A percentile compares a stretch with the other conserved stretches of the same genome.
phyloP scores from a whole-genome alignment of 2,329 filamentous ascomycete species.

The Mycogone perniciosa region DNA sequence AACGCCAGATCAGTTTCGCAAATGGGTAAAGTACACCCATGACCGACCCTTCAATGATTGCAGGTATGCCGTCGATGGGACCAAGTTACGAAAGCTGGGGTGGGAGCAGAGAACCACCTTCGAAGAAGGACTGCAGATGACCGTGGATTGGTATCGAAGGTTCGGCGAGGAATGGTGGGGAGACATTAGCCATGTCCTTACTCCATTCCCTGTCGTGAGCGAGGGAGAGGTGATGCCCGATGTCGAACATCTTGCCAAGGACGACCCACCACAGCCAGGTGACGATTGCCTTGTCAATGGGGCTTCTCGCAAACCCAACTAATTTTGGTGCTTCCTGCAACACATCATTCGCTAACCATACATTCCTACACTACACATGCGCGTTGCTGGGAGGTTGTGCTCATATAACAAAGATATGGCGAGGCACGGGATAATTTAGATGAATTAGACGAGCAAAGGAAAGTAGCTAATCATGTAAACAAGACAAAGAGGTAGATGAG shows the following conservation, averaged over 20 bases:
- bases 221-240: conserved; percentile 51
- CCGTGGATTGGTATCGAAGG: conserved; percentile 62
- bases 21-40: conserved; percentile 67
- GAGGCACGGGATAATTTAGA: no score
- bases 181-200: conserved; percentile 61
- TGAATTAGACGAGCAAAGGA: no score
- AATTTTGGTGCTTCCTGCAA: neutral
- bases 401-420: no score
- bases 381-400: no score
- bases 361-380: no score
- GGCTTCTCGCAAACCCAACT: conserved; percentile 8
- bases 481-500: no score
- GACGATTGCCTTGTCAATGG: conserved; percentile 17
- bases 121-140: conserved; percentile 54
- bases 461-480: no score
- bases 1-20: conserved; percentile 46
- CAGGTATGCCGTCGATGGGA: conserved; percentile 64
- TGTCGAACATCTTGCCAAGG: conserved; percentile 28
- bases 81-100: conserved; percentile 59
- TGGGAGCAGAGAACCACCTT: conserved; percentile 64
- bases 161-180: conserved; percentile 68
- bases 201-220: conserved; percentile 58
- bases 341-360: no score
- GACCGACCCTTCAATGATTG: conserved; percentile 76
- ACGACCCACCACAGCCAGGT: conserved; percentile 25